phyloP scores from a whole-genome alignment of 1,139 yeast genomes.

The Ogataea hybrid region DNA sequence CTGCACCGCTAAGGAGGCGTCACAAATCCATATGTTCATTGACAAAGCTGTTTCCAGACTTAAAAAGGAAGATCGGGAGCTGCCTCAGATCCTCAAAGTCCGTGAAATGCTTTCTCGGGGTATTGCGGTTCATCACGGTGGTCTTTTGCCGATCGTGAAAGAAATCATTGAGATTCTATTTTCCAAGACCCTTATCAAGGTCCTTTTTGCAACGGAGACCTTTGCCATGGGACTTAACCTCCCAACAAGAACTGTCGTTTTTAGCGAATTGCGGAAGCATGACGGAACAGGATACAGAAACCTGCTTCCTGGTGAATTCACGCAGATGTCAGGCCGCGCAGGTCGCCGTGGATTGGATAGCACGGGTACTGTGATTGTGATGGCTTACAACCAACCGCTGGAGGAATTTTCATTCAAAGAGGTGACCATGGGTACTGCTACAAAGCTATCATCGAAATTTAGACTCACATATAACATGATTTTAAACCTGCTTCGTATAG shows the following conservation, averaged over 20 bases:
- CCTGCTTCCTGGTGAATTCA: conserved; percentile 91
- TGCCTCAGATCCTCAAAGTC: conserved; percentile 84
- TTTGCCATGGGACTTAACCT: conserved; percentile 96
- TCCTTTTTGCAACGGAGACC: conserved; percentile 95
- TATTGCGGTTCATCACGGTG: conserved; percentile 97
- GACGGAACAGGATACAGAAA: conserved; percentile 85
- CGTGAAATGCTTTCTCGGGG: conserved; percentile 86
- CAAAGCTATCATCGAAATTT: conserved; percentile 87
- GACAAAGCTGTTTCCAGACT: conserved; percentile 85
- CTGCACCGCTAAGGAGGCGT: conserved; percentile 77
- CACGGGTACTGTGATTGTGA: conserved; percentile 93
- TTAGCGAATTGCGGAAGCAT: conserved; percentile 79
- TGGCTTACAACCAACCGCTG: conserved; percentile 77
- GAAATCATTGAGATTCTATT: conserved; percentile 93
- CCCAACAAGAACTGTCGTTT: conserved; percentile 98
- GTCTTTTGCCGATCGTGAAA: conserved; percentile 89
- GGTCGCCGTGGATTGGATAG: conserved; percentile 96
- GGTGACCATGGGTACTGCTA: conserved; percentile 83
- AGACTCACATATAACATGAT: conserved; percentile 96
- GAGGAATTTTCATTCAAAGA: conserved; percentile 57
- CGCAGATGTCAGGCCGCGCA: conserved; percentile 99
- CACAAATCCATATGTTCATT: conserved; percentile 90
- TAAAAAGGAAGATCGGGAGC: conserved; percentile 86
- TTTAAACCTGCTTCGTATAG: conserved; percentile 83
- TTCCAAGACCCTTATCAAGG: conserved; percentile 82